Base-by-base conservation (phyloP, 1,284 basidiomycete genomes). In the Sparassis latifolia region DNA sequence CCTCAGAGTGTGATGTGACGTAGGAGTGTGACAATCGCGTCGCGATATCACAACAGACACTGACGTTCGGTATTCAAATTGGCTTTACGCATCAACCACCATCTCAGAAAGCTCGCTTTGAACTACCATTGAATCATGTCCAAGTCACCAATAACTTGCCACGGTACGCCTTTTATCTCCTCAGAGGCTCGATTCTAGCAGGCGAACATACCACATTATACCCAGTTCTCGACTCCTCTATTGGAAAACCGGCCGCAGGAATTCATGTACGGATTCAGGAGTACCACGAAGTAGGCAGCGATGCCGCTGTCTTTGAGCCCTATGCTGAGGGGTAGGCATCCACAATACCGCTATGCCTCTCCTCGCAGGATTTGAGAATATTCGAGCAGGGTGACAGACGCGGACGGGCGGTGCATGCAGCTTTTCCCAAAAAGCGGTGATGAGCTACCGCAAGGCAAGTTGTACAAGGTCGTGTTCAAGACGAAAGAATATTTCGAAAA, bases 141-240 rank as follows among this genome's bases (percentile, higher is more conserved):
- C 4, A 83, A 79, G 60, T 90, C 90, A 2, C 89, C 90, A 1
- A 89, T 96, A 54, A 96, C 93, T 37, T 95, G 93, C 66, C 92
- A 96, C 59, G 83, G 90, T 89, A 55, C 50, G 75, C 49, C 47
- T 27, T n/a, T 12, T 42, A n/a, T 39, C 9, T 7, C 9, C 12
- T 41, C 28, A 27, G 5, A 27, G n/a, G 10, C 12, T 7, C 30
- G n/a, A 9, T 12, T 33, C 28, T 4, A 33, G 5, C 27, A 29
- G 40, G 35, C 42, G 10, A 44, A 33, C 31, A 5, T n/a, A 37
- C 28, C 29, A 39, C 40, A 20, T 20, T 20, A 20, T 38, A n/a
- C n/a, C 7, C 51, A 93, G 92, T 96, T 10, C 82, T 96, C 52
- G 92, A 96, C 64, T 82, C 89, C 2, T 87, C 89, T 2, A 72